Percentiles rank a stretch among this genome's conserved stretches.
phyloP scores from a whole-genome alignment of 768 basidiomycete species.

The Asterophora parasitica region DNA sequence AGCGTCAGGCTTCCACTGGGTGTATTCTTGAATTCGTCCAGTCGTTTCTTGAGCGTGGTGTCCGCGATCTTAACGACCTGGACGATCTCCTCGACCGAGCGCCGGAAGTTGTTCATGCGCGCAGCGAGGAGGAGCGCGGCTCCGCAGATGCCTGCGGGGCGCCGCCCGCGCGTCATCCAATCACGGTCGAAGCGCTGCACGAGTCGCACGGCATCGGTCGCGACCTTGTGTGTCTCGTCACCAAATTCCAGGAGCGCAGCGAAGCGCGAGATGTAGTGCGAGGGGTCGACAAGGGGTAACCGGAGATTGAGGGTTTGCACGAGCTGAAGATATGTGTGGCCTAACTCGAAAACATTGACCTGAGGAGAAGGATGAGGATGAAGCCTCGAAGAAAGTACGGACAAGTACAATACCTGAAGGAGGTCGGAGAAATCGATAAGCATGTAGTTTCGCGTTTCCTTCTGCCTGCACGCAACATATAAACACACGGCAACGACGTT shows the following conservation, averaged over 20 bases:
- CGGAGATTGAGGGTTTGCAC: conserved; percentile 82
- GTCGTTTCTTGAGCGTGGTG: conserved; percentile 84
- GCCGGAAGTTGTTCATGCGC: conserved; percentile 96
- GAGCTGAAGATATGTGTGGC: conserved; percentile 92
- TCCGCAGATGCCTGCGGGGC: conserved; percentile 97
- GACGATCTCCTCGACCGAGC: conserved; percentile 92
- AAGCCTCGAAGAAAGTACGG: not conserved
- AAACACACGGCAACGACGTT: conserved; percentile 96
- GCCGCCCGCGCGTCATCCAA: conserved; percentile 94
- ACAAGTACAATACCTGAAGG: conserved; percentile 54
- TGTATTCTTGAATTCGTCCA: conserved; percentile 93
- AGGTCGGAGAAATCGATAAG: conserved; percentile 98
- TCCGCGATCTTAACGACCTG: conserved; percentile 99
- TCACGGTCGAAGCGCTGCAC: conserved; percentile 92
- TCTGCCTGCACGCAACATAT: conserved; percentile 89
- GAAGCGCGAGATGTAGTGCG: conserved; percentile 95
- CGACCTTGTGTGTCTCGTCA: conserved; percentile 87
- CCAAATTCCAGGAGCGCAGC: conserved; percentile 94
- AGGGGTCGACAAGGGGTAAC: conserved; percentile 89
- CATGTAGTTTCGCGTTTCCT: conserved; percentile 91
- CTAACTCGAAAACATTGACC: conserved; percentile 98
- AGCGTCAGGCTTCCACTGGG: conserved; percentile 82
- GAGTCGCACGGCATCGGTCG: conserved; percentile 88
- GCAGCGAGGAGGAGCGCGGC: conserved; percentile 93
- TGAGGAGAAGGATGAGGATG: conserved; percentile 23